These are phyloP conservation scores for Triadica sebifera DNA, from an alignment of 345 rosid genomes.

Conservation along the genomic window DNA sequence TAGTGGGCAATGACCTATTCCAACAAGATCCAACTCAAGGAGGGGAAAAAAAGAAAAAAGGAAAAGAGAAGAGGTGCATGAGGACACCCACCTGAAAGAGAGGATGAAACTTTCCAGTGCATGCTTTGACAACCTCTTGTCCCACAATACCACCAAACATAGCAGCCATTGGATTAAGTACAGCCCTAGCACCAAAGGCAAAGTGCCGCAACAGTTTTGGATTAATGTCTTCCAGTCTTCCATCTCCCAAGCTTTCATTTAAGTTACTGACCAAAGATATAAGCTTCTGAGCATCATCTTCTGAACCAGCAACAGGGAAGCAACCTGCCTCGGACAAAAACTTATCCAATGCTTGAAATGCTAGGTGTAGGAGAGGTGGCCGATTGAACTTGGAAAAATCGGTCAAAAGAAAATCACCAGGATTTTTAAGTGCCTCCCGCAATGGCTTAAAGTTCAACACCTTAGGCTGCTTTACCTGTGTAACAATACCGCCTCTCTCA, in stretches of 20 bases:
- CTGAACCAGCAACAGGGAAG: slow-evolving; percentile 86
- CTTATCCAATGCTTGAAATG: slow-evolving; percentile 91
- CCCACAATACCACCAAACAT: slow-evolving; percentile 99
- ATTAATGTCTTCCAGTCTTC: slow-evolving; percentile 66
- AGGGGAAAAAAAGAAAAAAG: background rate
- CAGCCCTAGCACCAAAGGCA: slow-evolving; percentile 95
- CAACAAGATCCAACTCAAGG: background rate
- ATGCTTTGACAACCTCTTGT: slow-evolving; percentile 97
- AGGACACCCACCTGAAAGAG: slow-evolving; percentile 75
- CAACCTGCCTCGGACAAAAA: slow-evolving; percentile 64
- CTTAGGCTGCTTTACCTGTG: slow-evolving; percentile 91
- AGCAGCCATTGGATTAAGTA: slow-evolving; percentile 98
- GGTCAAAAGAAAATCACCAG: slow-evolving; percentile 92
- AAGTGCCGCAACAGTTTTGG: slow-evolving; percentile 74
- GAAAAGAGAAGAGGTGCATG: no score
- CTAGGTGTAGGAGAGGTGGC: slow-evolving; percentile 86
- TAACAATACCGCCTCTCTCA: slow-evolving; percentile 92
- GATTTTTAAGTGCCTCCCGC: slow-evolving; percentile 82
- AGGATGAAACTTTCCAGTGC: slow-evolving; percentile 98
- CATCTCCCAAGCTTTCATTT: slow-evolving; percentile 71
- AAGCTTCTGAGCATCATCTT: slow-evolving; percentile 81
- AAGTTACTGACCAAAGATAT: slow-evolving; percentile 56
- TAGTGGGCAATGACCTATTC: background rate
- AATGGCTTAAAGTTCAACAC: slow-evolving; percentile 78
- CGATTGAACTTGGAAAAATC: slow-evolving; percentile 94